phyloP scores from a whole-genome alignment of 202 grass and related monocot species.

The Schoenoplectus triqueter region DNA sequence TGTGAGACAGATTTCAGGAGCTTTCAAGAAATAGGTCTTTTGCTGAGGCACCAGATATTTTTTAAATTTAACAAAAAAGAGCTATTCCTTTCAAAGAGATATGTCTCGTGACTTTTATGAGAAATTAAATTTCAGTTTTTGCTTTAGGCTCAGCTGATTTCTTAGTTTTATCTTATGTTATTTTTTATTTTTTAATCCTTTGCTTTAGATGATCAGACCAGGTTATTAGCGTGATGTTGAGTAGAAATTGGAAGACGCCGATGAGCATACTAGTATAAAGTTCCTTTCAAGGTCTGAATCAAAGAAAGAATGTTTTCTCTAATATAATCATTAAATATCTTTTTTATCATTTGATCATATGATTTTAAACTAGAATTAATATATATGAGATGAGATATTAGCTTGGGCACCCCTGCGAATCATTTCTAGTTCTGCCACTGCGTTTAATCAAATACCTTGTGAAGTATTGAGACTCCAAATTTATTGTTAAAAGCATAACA shows the following conservation, averaged over 20 bases:
- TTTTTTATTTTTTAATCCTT: not conserved
- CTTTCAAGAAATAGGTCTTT: not conserved
- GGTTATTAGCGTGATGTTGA: not conserved
- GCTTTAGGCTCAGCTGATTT: not conserved
- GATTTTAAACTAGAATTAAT: too few species aligned
- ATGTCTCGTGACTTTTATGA: not conserved
- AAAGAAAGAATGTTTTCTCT: not conserved
- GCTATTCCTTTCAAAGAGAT: not conserved
- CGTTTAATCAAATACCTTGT: too few species aligned
- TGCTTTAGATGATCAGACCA: not conserved
- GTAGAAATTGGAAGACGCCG: not conserved
- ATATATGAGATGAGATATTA: too few species aligned
- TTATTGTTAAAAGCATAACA: too few species aligned
- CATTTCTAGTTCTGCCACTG: too few species aligned
- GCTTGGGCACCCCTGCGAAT: too few species aligned
- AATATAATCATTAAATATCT: not conserved
- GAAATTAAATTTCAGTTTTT: not conserved
- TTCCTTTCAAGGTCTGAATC: not conserved
- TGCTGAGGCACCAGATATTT: not conserved
- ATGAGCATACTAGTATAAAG: not conserved
- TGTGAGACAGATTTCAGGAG: not conserved
- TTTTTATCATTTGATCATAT: too few species aligned
- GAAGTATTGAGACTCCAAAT: too few species aligned
- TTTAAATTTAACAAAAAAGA: slow-evolving; percentile 1
- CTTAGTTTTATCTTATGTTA: not conserved